Base-by-base conservation (phyloP, 2,329 filamentous ascomycete genomes). In the Ophiostoma sp. region DNA sequence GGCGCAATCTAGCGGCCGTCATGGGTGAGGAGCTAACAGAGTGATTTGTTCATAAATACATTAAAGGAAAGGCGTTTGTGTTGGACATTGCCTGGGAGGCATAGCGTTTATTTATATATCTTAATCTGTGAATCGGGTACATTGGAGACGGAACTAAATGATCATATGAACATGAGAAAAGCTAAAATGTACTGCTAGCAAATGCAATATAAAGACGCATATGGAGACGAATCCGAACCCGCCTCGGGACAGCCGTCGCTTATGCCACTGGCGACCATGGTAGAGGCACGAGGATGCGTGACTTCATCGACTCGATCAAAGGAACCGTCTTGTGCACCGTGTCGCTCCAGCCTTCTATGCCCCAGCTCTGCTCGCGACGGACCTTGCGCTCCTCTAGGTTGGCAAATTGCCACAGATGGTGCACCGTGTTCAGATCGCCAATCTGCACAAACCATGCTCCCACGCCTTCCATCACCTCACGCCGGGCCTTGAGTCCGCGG, bases 361-460 rank as follows among this genome's bases (percentile, higher is more conserved):
- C 87, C 95, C 95, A 99, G 78, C 93, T 97, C 84, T 96, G 88
- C 83, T 99, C 95, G 72, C 95, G 87, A 73, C 93, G 87, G 47
- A 91, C 81, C 78, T 96, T 95, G 72, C 95, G 88, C 81, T 98
- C 95, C 79, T 98, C 93, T 70, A 99, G 80, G 78, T 99, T 92
- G 73, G 94, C 93, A 82, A 98, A 99, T 77, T 99, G 95, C 95
- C 95, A 99, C 36, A 99, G 84, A 77, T 98, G 94, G 78, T 99
- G 93, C 45, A 99, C 95, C 0, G 93, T 97, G 81, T 99, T 99
- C 72, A 99, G 84, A 67, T 97, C 94, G 70, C 95, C 95, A 75
- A 99, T 94, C 81, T 99, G 95, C 55, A 97, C 94, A 75, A 99
- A 99, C 95, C 95, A 99, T 6, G 95, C 95, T 44, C 94, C 93